A percentile compares a stretch with the other conserved stretches of the same genome.
phyloP scores from a whole-genome alignment of 1,284 basidiomycete genomes.

The Malassezia yamatoensis region DNA sequence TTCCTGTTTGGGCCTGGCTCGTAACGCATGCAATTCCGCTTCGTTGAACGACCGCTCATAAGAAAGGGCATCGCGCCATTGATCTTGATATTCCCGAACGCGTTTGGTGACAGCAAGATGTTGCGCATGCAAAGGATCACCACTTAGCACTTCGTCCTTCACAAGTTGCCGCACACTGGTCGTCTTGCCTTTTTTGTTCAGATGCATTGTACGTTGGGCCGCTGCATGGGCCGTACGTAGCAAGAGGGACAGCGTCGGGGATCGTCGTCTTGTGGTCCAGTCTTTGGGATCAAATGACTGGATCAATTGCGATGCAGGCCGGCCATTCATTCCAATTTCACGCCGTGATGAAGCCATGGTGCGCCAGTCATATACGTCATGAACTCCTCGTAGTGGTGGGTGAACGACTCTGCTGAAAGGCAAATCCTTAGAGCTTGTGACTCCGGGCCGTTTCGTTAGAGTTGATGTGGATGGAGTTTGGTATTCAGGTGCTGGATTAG shows the following conservation, averaged over 20 bases:
- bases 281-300: not conserved
- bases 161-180: too few relatives aligned
- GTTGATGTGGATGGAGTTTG: too few relatives aligned
- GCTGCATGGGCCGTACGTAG: slow-evolving; percentile 9
- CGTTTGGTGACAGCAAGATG: too few relatives aligned
- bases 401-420: too few relatives aligned
- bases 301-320: slow-evolving; percentile 2
- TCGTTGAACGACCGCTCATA: slow-evolving; percentile 27
- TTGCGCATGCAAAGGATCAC: too few relatives aligned
- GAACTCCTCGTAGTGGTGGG: slow-evolving; percentile 5
- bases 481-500: too few relatives aligned
- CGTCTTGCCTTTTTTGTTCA: too few relatives aligned
- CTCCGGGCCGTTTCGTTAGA: too few relatives aligned
- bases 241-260: slow-evolving; percentile 7
- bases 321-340: slow-evolving; percentile 8
- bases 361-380: slow-evolving; percentile 17
- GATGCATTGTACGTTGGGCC: not conserved
- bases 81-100: slow-evolving; percentile 20
- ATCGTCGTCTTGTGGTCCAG: slow-evolving; percentile 6
- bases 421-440: too few relatives aligned
- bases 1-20: slow-evolving; percentile 25
- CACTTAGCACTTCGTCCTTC: too few relatives aligned
- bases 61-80: slow-evolving; percentile 26
- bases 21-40: slow-evolving; percentile 24
- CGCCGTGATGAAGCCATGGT: slow-evolving; percentile 10